Evolutionary conservation across 495 filamentous ascomycete species (phyloP).

Genomic region (Penicillium longicatenatum): DNA sequence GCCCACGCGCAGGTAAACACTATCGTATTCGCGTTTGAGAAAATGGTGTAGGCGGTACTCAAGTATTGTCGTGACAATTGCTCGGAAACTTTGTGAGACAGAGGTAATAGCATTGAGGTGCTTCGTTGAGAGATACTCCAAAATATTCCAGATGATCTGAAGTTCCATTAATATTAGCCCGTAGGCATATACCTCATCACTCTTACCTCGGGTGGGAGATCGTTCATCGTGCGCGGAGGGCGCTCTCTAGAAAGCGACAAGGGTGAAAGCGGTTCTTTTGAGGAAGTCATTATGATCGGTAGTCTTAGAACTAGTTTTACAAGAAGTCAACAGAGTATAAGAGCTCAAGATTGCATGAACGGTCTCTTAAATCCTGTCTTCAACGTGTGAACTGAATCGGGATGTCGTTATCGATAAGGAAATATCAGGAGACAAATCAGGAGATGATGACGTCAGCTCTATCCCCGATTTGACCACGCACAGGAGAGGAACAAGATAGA

Average conservation of each 20-base stretch:
- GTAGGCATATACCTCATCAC: neutral
- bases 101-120: neutral
- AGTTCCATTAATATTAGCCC: neutral
- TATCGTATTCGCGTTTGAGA: neutral
- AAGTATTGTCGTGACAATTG: neutral
- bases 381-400: neutral
- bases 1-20: neutral
- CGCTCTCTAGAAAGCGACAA: neutral
- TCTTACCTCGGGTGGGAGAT: slow-evolving; percentile 1
- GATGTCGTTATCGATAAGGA: neutral
- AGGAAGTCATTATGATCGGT: neutral
- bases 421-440: neutral
- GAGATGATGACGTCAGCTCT: neutral
- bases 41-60: neutral
- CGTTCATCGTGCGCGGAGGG: neutral
- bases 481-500: too few relatives aligned
- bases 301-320: neutral
- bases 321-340: neutral
- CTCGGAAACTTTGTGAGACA: neutral
- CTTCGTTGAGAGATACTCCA: neutral
- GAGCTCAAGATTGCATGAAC: neutral
- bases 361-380: neutral
- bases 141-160: neutral
- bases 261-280: neutral
- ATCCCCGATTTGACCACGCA: neutral